Conservation (phyloP, 2,329 filamentous ascomycete genomes). For the Talaromyces sp. region DNA sequence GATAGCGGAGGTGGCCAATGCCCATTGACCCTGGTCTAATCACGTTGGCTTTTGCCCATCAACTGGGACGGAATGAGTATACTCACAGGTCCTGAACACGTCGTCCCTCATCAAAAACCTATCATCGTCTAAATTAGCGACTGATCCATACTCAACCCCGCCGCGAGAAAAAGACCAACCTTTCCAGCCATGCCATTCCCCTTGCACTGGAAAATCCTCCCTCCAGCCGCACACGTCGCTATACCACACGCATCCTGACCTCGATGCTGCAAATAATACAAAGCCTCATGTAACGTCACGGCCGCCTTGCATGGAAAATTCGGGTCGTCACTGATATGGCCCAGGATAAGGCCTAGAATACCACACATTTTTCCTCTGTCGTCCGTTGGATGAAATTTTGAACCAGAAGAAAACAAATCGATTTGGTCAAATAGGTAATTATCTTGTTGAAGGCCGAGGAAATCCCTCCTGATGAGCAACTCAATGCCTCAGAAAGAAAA, state of each 20-base stretch:
- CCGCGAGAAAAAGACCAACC: slow-evolving; percentile 46
- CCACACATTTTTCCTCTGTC: slow-evolving; percentile 55
- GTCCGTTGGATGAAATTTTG: slow-evolving; percentile 10
- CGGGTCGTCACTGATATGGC: slow-evolving; percentile 50
- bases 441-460: slow-evolving; percentile 6
- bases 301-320: slow-evolving; percentile 40
- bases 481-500: slow-evolving; percentile 19
- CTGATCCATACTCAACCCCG: neutral
- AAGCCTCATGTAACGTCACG: slow-evolving; percentile 66
- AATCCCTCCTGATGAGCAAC: slow-evolving; percentile 18
- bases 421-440: neutral
- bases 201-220: slow-evolving; percentile 84
- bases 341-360: slow-evolving; percentile 61
- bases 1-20: slow-evolving; percentile 82
- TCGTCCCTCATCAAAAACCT: slow-evolving; percentile 69
- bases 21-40: slow-evolving; percentile 73
- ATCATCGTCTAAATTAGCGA: neutral
- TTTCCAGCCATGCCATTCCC: slow-evolving; percentile 83
- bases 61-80: too few relatives aligned
- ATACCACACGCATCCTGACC: slow-evolving; percentile 90
- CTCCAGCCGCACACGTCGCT: slow-evolving; percentile 69
- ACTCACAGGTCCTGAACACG: slow-evolving; percentile 63
- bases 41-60: too few relatives aligned
- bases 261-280: slow-evolving; percentile 72
- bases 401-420: neutral